phyloP scores from a whole-genome alignment of 257 asterid species.

The Solanum corneliomulleri region DNA sequence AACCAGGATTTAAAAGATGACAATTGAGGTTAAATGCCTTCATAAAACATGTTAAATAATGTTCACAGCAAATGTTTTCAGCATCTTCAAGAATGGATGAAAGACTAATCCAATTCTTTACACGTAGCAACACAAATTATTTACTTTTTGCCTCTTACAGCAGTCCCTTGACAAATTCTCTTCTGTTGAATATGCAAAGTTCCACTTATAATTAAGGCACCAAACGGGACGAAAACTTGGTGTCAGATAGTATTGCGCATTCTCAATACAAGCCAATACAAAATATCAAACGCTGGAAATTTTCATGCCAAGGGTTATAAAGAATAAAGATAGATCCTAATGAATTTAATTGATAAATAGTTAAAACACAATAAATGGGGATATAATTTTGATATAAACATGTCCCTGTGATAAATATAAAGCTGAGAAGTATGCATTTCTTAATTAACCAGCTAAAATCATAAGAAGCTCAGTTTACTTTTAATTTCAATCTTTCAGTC shows the following conservation, averaged over 20 bases:
- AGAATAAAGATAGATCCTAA: background rate
- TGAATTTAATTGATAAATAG: background rate
- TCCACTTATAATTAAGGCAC: background rate
- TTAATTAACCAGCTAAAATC: background rate
- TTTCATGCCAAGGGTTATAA: background rate
- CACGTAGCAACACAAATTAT: background rate
- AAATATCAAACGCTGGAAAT: background rate
- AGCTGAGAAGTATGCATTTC: background rate
- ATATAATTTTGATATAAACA: background rate
- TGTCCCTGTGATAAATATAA: background rate
- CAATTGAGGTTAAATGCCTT: background rate
- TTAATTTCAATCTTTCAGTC: background rate
- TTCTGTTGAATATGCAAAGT: background rate
- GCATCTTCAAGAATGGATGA: background rate
- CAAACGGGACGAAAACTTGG: background rate
- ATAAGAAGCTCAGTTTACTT: background rate
- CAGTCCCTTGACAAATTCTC: background rate
- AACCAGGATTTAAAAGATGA: background rate
- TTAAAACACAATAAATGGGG: background rate
- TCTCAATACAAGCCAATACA: background rate
- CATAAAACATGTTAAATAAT: background rate
- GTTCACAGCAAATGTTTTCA: background rate
- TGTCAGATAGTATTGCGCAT: background rate
- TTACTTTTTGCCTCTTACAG: background rate
- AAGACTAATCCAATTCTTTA: background rate